These are phyloP conservation scores for Botryotinia convoluta DNA, from an alignment of 2,329 filamentous ascomycete genomes.

Conservation along the genomic window DNA sequence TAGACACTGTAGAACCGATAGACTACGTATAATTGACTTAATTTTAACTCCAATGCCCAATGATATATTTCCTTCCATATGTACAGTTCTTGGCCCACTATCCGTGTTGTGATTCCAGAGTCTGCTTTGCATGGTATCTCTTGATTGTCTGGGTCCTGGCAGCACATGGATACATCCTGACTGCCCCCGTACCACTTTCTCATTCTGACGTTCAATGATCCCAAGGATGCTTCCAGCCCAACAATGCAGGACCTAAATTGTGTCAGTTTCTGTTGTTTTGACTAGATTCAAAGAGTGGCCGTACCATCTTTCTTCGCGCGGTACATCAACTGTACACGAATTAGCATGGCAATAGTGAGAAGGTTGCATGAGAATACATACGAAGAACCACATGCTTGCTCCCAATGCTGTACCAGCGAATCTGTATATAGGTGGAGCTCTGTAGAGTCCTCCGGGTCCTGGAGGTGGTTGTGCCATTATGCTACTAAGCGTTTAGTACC, in stretches of 20 bases:
- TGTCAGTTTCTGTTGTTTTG: slow-evolving; percentile 25
- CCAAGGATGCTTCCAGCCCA: slow-evolving; percentile 97
- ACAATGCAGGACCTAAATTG: slow-evolving; percentile 62
- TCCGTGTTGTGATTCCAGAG: neutral
- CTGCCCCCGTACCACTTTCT: neutral
- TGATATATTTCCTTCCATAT: slow-evolving; percentile 23
- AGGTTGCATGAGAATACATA: slow-evolving; percentile 49
- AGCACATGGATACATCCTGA: neutral
- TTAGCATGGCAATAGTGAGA: slow-evolving; percentile 21
- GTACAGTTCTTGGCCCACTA: slow-evolving; percentile 19
- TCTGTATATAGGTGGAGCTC: slow-evolving; percentile 68
- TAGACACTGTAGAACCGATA: slow-evolving; percentile 13
- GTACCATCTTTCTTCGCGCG: slow-evolving; percentile 90
- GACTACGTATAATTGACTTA: slow-evolving; percentile 12
- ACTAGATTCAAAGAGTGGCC: neutral
- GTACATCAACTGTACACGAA: slow-evolving; percentile 75
- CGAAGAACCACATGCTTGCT: slow-evolving; percentile 99
- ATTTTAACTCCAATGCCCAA: slow-evolving; percentile 20
- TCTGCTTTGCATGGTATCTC: neutral
- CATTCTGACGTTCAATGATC: slow-evolving; percentile 64
- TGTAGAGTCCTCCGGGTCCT: slow-evolving; percentile 40
- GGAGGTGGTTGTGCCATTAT: slow-evolving; percentile 55
- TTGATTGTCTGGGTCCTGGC: neutral
- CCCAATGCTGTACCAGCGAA: slow-evolving; percentile 83
- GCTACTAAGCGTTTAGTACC: slow-evolving; percentile 33